phyloP scores from a whole-genome alignment of 2,329 filamentous ascomycete species.

The Ophiostoma tasmaniense region DNA sequence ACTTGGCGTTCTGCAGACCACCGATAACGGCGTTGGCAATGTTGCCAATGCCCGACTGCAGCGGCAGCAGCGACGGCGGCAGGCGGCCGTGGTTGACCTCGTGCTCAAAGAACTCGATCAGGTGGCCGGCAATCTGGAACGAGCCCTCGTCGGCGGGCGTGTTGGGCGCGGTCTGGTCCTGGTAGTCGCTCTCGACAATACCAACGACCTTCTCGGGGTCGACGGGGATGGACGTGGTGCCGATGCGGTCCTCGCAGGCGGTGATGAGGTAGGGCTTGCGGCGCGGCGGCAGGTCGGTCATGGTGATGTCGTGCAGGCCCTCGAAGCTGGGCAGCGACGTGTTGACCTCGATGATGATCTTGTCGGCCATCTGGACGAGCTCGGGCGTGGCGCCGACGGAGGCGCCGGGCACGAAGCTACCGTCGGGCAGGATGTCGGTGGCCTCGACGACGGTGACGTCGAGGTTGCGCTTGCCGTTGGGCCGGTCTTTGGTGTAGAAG shows the following conservation, averaged over 20 bases:
- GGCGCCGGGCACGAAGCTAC: conserved; percentile 79
- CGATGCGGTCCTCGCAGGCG: conserved; percentile 77
- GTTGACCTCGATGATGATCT: conserved; percentile 91
- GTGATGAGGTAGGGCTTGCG: conserved; percentile 83
- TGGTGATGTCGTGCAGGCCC: conserved; percentile 82
- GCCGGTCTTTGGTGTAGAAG: conserved; percentile 74
- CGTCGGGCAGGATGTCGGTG: conserved; percentile 78
- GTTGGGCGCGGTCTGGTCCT: conserved; percentile 67
- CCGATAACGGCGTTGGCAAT: conserved; percentile 89
- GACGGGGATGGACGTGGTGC: conserved; percentile 70
- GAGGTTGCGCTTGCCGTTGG: conserved; percentile 61
- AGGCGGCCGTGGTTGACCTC: conserved; percentile 72
- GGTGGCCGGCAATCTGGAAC: conserved; percentile 62
- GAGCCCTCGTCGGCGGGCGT: conserved; percentile 65
- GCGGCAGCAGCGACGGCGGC: conserved; percentile 53
- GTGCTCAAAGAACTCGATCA: conserved; percentile 78
- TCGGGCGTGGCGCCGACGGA: conserved; percentile 80
- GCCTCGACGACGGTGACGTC: conserved; percentile 83
- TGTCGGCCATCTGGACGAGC: conserved; percentile 83
- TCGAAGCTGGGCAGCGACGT: conserved; percentile 77
- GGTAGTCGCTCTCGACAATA: conserved; percentile 76
- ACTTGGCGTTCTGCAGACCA: conserved; percentile 71
- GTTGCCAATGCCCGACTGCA: conserved; percentile 77
- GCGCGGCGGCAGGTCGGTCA: conserved; percentile 72
- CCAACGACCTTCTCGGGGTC: conserved; percentile 77